These are phyloP conservation scores for Golubevia pallescens DNA, from an alignment of 1,284 basidiomycete species.

Conservation along the genomic window DNA sequence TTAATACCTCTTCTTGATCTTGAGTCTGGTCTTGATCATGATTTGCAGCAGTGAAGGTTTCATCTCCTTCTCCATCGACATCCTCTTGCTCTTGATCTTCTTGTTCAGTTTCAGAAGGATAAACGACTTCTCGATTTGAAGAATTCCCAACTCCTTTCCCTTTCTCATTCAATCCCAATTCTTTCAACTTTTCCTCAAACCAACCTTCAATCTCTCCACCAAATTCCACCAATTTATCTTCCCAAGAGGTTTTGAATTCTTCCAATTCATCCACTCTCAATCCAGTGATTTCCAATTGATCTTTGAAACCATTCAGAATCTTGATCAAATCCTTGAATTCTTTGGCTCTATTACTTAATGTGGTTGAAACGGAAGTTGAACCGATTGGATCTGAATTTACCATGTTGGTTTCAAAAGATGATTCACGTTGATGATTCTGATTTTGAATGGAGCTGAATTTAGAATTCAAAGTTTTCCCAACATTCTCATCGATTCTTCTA, in stretches of 20 bases:
- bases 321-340: not conserved
- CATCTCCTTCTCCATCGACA: not conserved
- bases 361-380: not conserved
- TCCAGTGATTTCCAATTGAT: not conserved
- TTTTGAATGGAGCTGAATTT: not conserved
- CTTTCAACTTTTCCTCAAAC: not conserved
- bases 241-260: not conserved
- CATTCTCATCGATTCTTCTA: constrained; percentile 19
- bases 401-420: not conserved
- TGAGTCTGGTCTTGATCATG: not conserved
- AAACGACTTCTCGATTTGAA: not conserved
- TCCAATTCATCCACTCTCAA: not conserved
- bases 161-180: not conserved
- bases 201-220: not conserved
- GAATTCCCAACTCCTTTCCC: too few species aligned
- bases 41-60: not conserved
- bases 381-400: not conserved
- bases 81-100: not conserved
- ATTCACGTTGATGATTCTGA: not conserved
- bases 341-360: not conserved
- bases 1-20: not conserved
- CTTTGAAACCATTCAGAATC: not conserved
- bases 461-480: constrained; percentile 15
- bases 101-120: not conserved
- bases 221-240: not conserved